Percentiles rank a stretch among this genome's conserved stretches.
These are phyloP conservation scores for Trichosporon ovoides DNA, from an alignment of 1,284 basidiomycete species.

Conservation along the genomic window DNA sequence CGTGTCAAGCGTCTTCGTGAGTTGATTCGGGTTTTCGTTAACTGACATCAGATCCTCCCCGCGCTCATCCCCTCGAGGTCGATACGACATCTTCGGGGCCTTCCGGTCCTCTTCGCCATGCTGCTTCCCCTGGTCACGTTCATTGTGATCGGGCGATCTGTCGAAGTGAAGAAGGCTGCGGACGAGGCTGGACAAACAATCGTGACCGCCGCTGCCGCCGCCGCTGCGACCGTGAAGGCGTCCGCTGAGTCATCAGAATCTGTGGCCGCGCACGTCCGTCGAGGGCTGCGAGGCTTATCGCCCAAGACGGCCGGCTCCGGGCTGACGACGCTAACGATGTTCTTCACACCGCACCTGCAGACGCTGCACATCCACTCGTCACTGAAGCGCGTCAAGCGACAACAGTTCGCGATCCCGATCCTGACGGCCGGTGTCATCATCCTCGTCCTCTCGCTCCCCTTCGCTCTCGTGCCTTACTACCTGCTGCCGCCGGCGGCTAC, in stretches of 20 bases:
- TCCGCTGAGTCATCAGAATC: not conserved
- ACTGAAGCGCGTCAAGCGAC: slow-evolving; percentile 36
- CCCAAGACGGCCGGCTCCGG: slow-evolving; percentile 39
- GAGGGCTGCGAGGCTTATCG: slow-evolving; percentile 25
- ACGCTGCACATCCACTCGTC: slow-evolving; percentile 45
- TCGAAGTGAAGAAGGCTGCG: slow-evolving; percentile 41
- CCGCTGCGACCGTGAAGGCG: slow-evolving; percentile 24
- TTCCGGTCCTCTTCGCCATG: slow-evolving; percentile 32
- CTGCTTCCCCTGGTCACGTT: slow-evolving; percentile 44
- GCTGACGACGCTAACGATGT: slow-evolving; percentile 42
- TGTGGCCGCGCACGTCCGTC: slow-evolving; percentile 11
- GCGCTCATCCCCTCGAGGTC: slow-evolving; percentile 39
- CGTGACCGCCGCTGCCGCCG: slow-evolving; percentile 25
- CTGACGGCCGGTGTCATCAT: slow-evolving; percentile 35
- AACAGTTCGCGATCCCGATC: slow-evolving; percentile 41
- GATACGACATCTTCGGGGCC: slow-evolving; percentile 26
- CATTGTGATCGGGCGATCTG: slow-evolving; percentile 46
- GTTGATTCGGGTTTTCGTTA: not conserved
- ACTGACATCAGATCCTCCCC: slow-evolving; percentile 33
- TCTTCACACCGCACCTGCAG: slow-evolving; percentile 47
- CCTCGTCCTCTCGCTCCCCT: slow-evolving; percentile 42
- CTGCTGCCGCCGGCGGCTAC: slow-evolving; percentile 32
- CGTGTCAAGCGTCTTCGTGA: slow-evolving; percentile 31
- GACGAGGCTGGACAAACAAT: slow-evolving; percentile 15
- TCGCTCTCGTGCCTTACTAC: slow-evolving; percentile 49